These are phyloP conservation scores for Plasmodium cynomolgi DNA, from an alignment of 169 alveolate genomes.

Conservation along the genomic window DNA sequence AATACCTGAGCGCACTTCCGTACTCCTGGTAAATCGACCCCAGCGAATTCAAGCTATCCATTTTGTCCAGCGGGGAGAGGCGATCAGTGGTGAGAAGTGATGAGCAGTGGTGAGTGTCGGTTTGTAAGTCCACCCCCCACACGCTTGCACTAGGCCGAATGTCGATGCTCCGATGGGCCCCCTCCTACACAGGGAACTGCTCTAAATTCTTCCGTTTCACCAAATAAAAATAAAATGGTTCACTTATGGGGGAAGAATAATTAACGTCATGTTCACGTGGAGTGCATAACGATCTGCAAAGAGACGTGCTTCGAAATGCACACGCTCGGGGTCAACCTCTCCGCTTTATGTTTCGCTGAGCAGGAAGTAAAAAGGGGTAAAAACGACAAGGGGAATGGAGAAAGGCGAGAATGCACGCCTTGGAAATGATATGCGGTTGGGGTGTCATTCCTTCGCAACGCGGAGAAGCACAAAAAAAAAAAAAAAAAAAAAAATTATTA, in stretches of 20 bases:
- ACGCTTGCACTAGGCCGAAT: background rate
- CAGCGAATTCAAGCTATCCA: constrained; percentile 35
- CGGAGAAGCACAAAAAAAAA: background rate
- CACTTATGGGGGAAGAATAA: background rate
- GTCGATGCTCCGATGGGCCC: background rate
- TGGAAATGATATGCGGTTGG: background rate
- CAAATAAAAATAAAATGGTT: background rate
- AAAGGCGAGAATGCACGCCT: background rate
- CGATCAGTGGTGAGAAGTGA: background rate
- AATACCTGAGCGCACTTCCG: constrained; percentile 21
- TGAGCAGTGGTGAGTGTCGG: background rate
- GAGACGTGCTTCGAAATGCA: background rate
- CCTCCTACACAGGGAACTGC: background rate
- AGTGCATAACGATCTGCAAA: background rate
- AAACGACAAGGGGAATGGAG: background rate
- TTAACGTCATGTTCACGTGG: background rate
- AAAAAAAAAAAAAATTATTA: background rate
- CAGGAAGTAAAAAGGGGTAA: background rate
- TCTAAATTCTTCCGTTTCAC: background rate
- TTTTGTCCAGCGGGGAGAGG: background rate
- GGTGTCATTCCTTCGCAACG: background rate
- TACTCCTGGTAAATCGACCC: constrained; percentile 59
- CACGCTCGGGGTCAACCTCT: background rate
- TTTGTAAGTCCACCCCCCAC: background rate
- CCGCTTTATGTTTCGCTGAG: background rate